Evolutionary conservation across 2,329 filamentous ascomycete genomes (phyloP), one percentile per base, ranked within the genome.

Genomic region (Tetracladium maxilliforme): DNA sequence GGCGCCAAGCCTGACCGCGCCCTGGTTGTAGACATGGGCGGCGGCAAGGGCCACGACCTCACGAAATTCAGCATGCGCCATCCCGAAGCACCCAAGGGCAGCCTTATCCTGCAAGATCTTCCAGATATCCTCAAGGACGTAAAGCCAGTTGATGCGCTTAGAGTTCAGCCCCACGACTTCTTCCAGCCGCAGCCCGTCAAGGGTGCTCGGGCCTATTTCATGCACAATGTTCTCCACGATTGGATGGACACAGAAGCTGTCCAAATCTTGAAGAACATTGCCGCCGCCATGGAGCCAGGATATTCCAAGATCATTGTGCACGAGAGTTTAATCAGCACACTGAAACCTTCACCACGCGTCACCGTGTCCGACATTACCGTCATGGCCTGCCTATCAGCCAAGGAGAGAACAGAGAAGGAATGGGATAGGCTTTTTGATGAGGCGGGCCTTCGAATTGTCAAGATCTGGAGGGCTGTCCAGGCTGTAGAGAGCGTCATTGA

Each of bases 181-280:
- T 51, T 56, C 27, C 46, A 40, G 0, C 40, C 45, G 5, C 53
- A 58, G 26, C 51, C 51, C 0, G 32, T 58, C 6, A 45, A 39
- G 14, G 54, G 51, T 4, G 54, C 54, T 1, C 44, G 44, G 6
- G 42, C 38, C 5, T 46, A 46, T 23, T 44, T 37, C 23, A 24
- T 43, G 18, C 33, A 45, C 21, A 38, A 39, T 6, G 41, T 51
- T 4, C 26, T 50, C 14, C 44, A 52, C 28, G 43, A 51, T 32
- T 49, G 42, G 37, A 37, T 40, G 12, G 42, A 39, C 16, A 16
- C 30, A 7, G 24, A 32, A n/a, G 26, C 18, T 12, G 19, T 28
- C 15, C 17, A 26, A 10, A 38, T 41, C 20, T 26, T 41, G 8
- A 30, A 31, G 5, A 35, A 42, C 6, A 33, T 42, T 6, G 39